Percentiles rank a stretch among this genome's conserved stretches.
These are phyloP conservation scores for Westerdykella ornata DNA, from an alignment of 2,329 filamentous ascomycete genomes.

Conservation along the genomic window DNA sequence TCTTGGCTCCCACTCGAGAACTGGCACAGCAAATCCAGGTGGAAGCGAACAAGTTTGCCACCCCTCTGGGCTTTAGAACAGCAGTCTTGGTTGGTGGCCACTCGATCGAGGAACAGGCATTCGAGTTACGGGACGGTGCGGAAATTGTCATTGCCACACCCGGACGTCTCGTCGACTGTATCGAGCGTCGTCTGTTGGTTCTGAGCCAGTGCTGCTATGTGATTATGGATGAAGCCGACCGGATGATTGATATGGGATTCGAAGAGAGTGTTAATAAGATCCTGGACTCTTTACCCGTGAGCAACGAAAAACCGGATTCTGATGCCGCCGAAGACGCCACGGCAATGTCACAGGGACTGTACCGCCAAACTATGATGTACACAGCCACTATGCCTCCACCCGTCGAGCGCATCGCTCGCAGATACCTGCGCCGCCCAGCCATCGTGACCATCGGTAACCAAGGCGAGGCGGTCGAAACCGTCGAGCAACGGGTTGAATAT, in stretches of 20 bases:
- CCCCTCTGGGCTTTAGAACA: conserved; percentile 83
- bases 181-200: conserved; percentile 85
- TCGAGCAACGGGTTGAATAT: conserved; percentile 95
- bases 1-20: conserved; percentile 93
- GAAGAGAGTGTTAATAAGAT: conserved; percentile 98
- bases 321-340: conserved; percentile 81
- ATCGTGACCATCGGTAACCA: conserved; percentile 91
- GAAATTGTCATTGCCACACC: conserved; percentile 99
- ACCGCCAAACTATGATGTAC: conserved; percentile 99
- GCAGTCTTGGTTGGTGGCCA: conserved; percentile 98
- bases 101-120: conserved; percentile 87
- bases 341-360: conserved; percentile 79
- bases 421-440: conserved; percentile 87
- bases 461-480: conserved; percentile 93
- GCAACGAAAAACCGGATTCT: conserved; percentile 90
- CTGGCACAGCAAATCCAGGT: conserved; percentile 94
- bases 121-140: conserved; percentile 80
- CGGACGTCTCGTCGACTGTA: conserved; percentile 92
- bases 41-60: conserved; percentile 88
- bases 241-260: conserved; percentile 98
- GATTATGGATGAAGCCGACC: conserved; percentile 98
- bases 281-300: conserved; percentile 82
- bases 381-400: conserved; percentile 93
- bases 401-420: conserved; percentile 93
- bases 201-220: conserved; percentile 96